Percentiles rank a stretch among this genome's conserved stretches.
phyloP scores from a whole-genome alignment of 164 flowering plant genomes.

The Hamamelis virginiana region DNA sequence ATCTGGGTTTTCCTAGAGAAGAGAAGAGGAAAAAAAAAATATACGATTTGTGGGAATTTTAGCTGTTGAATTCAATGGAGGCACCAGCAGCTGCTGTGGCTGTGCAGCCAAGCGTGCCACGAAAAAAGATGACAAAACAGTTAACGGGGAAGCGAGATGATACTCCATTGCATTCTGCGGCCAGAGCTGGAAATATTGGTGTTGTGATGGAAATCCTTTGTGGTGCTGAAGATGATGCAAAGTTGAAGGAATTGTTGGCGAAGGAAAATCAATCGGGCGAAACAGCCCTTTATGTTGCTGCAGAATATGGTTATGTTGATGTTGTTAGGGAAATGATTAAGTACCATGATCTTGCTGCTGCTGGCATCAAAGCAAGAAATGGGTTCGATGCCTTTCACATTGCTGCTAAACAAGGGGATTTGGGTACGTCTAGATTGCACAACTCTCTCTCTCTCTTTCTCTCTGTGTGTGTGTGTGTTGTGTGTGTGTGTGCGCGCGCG shows the following conservation, averaged over 20 bases:
- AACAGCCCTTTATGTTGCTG: constrained; percentile 83
- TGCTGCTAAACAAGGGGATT: constrained; percentile 93
- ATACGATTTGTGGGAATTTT: too few relatives aligned
- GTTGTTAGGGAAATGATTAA: constrained; percentile 75
- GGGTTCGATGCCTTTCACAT: constrained; percentile 95
- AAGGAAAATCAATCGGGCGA: constrained; percentile 86
- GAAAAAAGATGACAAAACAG: constrained; percentile 81
- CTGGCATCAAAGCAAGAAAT: constrained; percentile 81
- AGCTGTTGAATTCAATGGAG: constrained; percentile 37
- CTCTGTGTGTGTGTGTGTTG: too few relatives aligned
- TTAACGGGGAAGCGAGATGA: constrained; percentile 81
- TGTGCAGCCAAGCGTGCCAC: constrained; percentile 15
- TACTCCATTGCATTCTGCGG: constrained; percentile 66
- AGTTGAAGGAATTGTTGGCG: constrained; percentile 49
- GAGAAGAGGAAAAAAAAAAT: too few relatives aligned
- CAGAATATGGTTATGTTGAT: constrained; percentile 79
- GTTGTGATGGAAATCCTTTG: constrained; percentile 48
- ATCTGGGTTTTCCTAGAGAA: constrained; percentile 41
- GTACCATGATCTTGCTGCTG: constrained; percentile 58
- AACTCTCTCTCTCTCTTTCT: not conserved
- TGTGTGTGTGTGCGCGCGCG: too few relatives aligned
- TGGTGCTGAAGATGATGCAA: constrained; percentile 46
- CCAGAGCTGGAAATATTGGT: constrained; percentile 58
- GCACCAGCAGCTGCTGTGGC: constrained; percentile 14
- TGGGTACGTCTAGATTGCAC: constrained; percentile 42